Evolutionary conservation across 148 eudicot species (phyloP).

Genomic region (Chenopodium suecicum): DNA sequence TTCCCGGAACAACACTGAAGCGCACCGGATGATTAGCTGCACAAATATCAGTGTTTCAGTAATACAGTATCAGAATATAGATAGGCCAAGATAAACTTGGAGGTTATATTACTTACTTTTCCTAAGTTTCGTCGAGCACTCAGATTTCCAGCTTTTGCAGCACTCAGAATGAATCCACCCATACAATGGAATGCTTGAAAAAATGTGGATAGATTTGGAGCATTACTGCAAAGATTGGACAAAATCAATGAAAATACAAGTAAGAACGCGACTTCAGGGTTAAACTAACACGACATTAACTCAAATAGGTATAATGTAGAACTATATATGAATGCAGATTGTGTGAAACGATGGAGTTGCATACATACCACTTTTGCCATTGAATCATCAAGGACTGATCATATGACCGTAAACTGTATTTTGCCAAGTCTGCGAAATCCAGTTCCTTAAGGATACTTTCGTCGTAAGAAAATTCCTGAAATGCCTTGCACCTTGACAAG

Average conservation of each 20-base stretch:
- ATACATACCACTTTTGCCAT: background rate
- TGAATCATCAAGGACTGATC: background rate
- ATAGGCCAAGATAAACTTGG: no score
- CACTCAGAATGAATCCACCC: constrained; percentile 15
- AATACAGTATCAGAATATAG: background rate
- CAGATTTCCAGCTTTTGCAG: constrained; percentile 19
- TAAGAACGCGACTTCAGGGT: background rate
- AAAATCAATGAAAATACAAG: background rate
- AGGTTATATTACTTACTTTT: constrained; percentile 7
- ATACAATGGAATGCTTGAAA: background rate
- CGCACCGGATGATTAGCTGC: constrained; percentile 1
- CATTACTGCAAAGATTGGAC: background rate
- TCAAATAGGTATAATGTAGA: background rate
- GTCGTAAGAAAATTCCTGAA: background rate
- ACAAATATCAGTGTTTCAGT: background rate
- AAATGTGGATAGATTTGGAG: background rate
- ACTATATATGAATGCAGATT: background rate
- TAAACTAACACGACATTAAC: background rate
- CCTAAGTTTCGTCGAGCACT: constrained; percentile 12
- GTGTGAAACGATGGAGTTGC: background rate
- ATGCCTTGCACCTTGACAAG: constrained; percentile 8
- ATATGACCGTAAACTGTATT: background rate
- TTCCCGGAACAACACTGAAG: constrained; percentile 1
- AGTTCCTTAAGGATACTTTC: background rate
- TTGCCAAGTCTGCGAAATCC: background rate